These are phyloP conservation scores for Trichoderma simmonsii DNA, from an alignment of 2,329 filamentous ascomycete genomes.

Conservation along the genomic window DNA sequence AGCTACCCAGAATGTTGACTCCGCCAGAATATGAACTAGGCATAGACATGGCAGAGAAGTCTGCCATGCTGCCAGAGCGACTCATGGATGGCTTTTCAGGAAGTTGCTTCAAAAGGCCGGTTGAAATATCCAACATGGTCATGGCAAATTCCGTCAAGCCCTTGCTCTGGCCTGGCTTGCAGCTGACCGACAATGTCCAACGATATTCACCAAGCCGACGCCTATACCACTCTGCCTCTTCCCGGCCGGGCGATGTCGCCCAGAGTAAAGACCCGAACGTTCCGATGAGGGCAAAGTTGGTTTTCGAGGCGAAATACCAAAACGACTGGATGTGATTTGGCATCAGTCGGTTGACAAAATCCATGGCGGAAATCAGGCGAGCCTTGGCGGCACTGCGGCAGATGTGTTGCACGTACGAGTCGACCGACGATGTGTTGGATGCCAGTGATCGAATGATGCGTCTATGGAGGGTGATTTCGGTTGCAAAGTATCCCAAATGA, in stretches of 20 bases:
- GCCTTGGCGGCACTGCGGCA: slow-evolving; percentile 93
- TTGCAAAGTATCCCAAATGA: slow-evolving; percentile 89
- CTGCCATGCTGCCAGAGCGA: slow-evolving; percentile 48
- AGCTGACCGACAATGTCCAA: slow-evolving; percentile 88
- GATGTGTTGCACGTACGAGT: slow-evolving; percentile 84
- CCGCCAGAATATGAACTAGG: slow-evolving; percentile 32
- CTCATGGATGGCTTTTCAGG: slow-evolving; percentile 69
- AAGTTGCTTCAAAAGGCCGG: slow-evolving; percentile 64
- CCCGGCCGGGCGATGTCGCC: slow-evolving; percentile 80
- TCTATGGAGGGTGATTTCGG: slow-evolving; percentile 88
- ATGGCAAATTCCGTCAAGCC: slow-evolving; percentile 68
- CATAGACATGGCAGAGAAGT: slow-evolving; percentile 39
- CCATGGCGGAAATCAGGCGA: slow-evolving; percentile 90
- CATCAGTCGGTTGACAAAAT: slow-evolving; percentile 90
- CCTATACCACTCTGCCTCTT: slow-evolving; percentile 92
- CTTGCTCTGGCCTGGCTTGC: slow-evolving; percentile 61
- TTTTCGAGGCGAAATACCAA: slow-evolving; percentile 86
- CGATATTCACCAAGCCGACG: slow-evolving; percentile 82
- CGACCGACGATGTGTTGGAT: slow-evolving; percentile 45
- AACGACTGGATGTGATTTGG: slow-evolving; percentile 84
- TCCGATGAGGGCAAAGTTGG: slow-evolving; percentile 91
- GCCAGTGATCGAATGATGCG: slow-evolving; percentile 80
- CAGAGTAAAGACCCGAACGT: slow-evolving; percentile 89
- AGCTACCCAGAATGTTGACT: slow-evolving; percentile 38
- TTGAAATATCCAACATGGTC: slow-evolving; percentile 71